Base-by-base conservation (phyloP, 2,329 filamentous ascomycete genomes). In the Xylariaceae sp. region DNA sequence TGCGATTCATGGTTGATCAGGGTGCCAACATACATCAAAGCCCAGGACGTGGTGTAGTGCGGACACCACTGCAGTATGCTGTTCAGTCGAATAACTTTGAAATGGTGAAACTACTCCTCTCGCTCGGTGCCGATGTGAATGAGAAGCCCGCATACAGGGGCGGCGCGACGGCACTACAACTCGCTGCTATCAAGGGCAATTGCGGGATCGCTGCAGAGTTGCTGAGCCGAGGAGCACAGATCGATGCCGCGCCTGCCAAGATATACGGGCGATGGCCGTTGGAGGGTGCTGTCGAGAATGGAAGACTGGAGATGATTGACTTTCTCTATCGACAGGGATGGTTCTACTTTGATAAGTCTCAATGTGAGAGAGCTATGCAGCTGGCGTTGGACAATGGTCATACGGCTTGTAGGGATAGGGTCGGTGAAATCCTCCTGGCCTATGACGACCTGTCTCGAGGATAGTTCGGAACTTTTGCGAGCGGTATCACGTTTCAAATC, bases 51-150 rank as follows among this genome's bases (percentile, higher is more conserved):
- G n/a, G n/a, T n/a, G n/a, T n/a, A n/a, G n/a, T n/a, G n/a, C n/a
- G n/a, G n/a, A 55, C 52, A 2, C 55, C 55, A 10, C 46, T 57
- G 7, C 52, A 56, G 23, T 29, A 44, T 32, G 52, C 55, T 4
- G 49, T 44, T 4, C 42, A 47, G 20, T 14, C 37, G 1, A 40
- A 46, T 3, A 44, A 41, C 11, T 22, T 50, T 8, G 22, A 38
- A 3, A 49, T 57, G 11, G 42, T 49, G 6, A 22, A 32, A 10
- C 33, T 55, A n/a, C 38, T 57, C 2, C 43, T 56, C 8, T 22
- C 44, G 8, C 14, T 45, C 2, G 41, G 42, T 5, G 53, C 53
- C 6, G 29, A 53, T 3, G 47, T 52, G 25, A 53, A 51, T 16
- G 50, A 40, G 3, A n/a, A 42, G 10, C 44, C 50, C 4, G 41